Conservation (phyloP, 495 filamentous ascomycete genomes). For the Aspergillus olivimuriae region DNA sequence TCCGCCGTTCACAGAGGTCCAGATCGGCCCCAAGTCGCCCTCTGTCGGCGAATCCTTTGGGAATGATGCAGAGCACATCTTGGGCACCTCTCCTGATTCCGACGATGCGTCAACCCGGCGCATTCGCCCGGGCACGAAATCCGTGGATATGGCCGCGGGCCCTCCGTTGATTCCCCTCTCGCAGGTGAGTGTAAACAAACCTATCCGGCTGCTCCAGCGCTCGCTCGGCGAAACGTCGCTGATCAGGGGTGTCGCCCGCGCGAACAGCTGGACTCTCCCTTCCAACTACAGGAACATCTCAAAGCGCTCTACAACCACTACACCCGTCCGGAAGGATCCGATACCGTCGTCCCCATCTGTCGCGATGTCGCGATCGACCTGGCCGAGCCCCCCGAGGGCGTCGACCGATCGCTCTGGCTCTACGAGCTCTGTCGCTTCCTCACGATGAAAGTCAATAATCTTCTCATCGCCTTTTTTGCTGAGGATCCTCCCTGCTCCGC, state of each 20-base stretch:
- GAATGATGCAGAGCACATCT: slow-evolving; percentile 27
- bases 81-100: slow-evolving; percentile 41
- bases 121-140: slow-evolving; percentile 87
- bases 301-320: slow-evolving; percentile 81
- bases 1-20: slow-evolving; percentile 84
- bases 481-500: slow-evolving; percentile 83
- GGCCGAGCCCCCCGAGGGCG: slow-evolving; percentile 68
- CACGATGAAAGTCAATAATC: slow-evolving; percentile 82
- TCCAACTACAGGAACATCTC: slow-evolving; percentile 97
- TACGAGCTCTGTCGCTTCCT: slow-evolving; percentile 96
- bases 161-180: slow-evolving; percentile 79
- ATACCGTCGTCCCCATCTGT: slow-evolving; percentile 58
- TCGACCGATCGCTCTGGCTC: slow-evolving; percentile 85
- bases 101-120: slow-evolving; percentile 67
- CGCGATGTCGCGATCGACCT: slow-evolving; percentile 65
- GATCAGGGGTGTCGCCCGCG: slow-evolving; percentile 10
- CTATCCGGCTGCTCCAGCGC: slow-evolving; percentile 1
- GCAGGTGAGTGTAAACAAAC: slow-evolving; percentile 51
- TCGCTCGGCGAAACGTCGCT: slow-evolving; percentile 9
- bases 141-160: slow-evolving; percentile 83
- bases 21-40: slow-evolving; percentile 79
- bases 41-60: slow-evolving; percentile 49
- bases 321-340: slow-evolving; percentile 56
- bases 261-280: slow-evolving; percentile 79
- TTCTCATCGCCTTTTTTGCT: slow-evolving; percentile 87